Evolutionary conservation across 345 rosid genomes (phyloP), one percentile per base, ranked within the genome.

Genomic region (Iberis pinnata): DNA sequence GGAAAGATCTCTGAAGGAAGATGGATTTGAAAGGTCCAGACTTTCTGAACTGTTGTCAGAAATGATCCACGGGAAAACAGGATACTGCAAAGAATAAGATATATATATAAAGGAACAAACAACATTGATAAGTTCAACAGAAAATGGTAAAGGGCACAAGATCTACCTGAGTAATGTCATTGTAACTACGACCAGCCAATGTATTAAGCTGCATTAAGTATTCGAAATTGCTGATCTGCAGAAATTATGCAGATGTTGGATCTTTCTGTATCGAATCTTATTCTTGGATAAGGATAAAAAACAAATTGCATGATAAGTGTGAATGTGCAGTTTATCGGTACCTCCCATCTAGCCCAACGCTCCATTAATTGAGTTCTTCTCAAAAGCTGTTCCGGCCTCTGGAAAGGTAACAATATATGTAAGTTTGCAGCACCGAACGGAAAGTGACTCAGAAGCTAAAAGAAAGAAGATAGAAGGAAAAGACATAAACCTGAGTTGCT

Each of bases 311-410:
- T 29, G 52, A 53, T 7, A 54, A 50, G 61, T 33, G 56, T 40
- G 43, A 55, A 58, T 42, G 41, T 60, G 37, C 59, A 53, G 43
- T 58, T 59, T 53, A 67, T 45, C 31, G 54, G 58, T 83, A 92
- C 99, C 99, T 92, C 99, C 88, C 94, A 82, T 71, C 97, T 85
- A 60, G 95, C 95, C 99, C 99, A 92, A 45, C 89, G 89, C 73
- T 92, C 99, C 97, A 78, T 92, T 44, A 92, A 78, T 57, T 83
- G 94, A 60, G 95, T 85, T 71, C 99, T 83, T 71, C 79, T 83
- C 64, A 92, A 61, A 72, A 92, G 95, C 75, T 88, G 97, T 40
- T 92, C 95, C 53, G 96, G 97, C 69, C 97, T 85, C 99, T 92
- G 63, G 50, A 73, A 50, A 17, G 26, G 43, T 38, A 52, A 60